A percentile compares a stretch with the other conserved stretches of the same genome.
Evolutionary conservation across 768 basidiomycete species (phyloP).

Genomic region (Sistotremastrum niveocremeum): DNA sequence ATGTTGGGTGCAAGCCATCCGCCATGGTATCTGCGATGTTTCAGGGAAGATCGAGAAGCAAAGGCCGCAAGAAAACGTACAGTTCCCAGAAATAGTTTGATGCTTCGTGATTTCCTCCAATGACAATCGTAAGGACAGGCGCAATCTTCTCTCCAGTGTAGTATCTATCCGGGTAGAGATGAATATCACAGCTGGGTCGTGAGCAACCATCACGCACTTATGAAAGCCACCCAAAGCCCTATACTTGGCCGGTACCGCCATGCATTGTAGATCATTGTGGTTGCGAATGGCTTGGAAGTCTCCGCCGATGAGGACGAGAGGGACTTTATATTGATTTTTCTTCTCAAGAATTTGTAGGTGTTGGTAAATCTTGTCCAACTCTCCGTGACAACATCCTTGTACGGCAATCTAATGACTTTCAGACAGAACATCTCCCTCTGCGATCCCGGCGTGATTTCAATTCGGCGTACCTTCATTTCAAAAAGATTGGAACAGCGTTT

Average conservation of each 20-base stretch:
- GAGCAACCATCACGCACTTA: slow-evolving; percentile 34
- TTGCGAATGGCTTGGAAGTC: slow-evolving; percentile 94
- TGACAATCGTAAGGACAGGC: slow-evolving; percentile 80
- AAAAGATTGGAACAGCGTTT: too few relatives aligned
- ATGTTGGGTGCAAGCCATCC: slow-evolving; percentile 97
- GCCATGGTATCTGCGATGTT: slow-evolving; percentile 63
- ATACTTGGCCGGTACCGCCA: slow-evolving; percentile 89
- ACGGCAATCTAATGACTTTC: slow-evolving; percentile 91
- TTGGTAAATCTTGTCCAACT: slow-evolving; percentile 76
- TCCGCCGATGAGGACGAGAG: slow-evolving; percentile 84
- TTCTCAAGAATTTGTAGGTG: slow-evolving; percentile 52
- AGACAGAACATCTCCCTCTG: too few relatives aligned
- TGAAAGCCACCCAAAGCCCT: slow-evolving; percentile 73
- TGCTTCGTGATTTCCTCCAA: slow-evolving; percentile 97
- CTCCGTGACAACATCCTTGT: slow-evolving; percentile 92
- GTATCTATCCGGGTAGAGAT: slow-evolving; percentile 39
- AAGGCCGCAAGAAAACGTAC: slow-evolving; percentile 28
- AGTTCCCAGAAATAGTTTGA: slow-evolving; percentile 96
- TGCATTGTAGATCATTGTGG: slow-evolving; percentile 67
- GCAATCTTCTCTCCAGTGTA: slow-evolving; percentile 76
- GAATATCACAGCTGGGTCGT: neutral
- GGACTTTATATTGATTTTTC: slow-evolving; percentile 52
- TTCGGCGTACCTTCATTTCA: too few relatives aligned
- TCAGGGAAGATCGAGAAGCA: too few relatives aligned
- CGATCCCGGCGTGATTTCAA: too few relatives aligned